Evolutionary conservation across 805 yeast genomes (phyloP), one percentile per base, ranked within the genome.

Genomic region (Metschnikowia colocasiae): DNA sequence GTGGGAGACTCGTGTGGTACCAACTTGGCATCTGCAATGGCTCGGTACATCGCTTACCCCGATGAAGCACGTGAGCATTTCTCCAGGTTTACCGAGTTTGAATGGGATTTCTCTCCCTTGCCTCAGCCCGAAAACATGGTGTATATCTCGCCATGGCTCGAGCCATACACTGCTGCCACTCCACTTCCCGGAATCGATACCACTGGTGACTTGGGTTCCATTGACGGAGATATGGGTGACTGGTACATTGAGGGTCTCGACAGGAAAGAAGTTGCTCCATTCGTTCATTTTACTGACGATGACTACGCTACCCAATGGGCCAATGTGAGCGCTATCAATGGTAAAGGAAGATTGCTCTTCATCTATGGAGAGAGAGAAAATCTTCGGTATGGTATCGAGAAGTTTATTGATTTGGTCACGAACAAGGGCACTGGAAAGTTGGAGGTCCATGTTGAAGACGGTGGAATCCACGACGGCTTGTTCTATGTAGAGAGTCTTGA

Each of bases 401-500:
- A 50, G 9, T 65, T 63, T 36, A 36, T 56, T 8, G 52, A 57
- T 6, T 45, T 54, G 19, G 51, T 62, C 32, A 55, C 62, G 43
- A 46, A 47, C 6, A 43, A 56, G 5, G 50, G 50, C 9, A 27
- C 35, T 10, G 62, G 59, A 23, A 53, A 56, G 20, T 43, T 67
- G 18, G 50, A 55, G 26, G 49, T 47, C 2, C 50, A 50, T 30
- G 40, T 61, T 10, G 73, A 68, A 42, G 54, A 56, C 4, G 71
- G 71, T 13, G 73, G 72, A 27, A 61, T 66, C 27, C 73, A 68
- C 52, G 71, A 64, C 32, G 60, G 64, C 2, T 40, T 65, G 47
- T 62, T 66, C 27, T 65, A 64, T 49, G 68, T 67, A 6, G 73
- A 68, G 51, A 54, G 65, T 37, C 54, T 64, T n/a, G 70, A 66